These are phyloP conservation scores for Russula sp. DNA, from an alignment of 768 basidiomycete genomes.

Conservation along the genomic window DNA sequence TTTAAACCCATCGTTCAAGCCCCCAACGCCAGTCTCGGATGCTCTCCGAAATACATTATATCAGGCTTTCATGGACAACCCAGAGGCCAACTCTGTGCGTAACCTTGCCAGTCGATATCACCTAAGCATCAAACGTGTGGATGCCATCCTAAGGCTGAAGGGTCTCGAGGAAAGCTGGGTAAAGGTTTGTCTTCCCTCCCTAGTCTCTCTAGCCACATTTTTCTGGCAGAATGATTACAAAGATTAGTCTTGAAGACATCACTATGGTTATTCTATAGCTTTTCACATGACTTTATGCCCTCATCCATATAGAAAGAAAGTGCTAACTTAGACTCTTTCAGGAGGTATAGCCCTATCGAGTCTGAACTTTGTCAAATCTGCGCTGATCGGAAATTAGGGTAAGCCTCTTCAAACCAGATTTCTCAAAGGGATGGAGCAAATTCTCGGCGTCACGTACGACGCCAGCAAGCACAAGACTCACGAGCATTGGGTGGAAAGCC, in stretches of 20 bases:
- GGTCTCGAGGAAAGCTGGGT: constrained; percentile 63
- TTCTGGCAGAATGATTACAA: constrained; percentile 41
- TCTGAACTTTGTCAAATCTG: constrained; percentile 8
- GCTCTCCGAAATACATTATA: constrained; percentile 50
- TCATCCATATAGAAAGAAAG: neutral
- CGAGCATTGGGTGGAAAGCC: constrained; percentile 21
- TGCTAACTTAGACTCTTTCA: constrained; percentile 22
- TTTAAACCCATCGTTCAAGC: constrained; percentile 75
- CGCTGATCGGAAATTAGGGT: constrained; percentile 33
- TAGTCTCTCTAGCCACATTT: constrained; percentile 10
- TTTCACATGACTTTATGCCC: constrained; percentile 22
- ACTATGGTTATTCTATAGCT: constrained; percentile 55
- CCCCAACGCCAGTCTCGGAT: constrained; percentile 70
- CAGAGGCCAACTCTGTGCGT: constrained; percentile 47
- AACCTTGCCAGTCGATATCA: constrained; percentile 54
- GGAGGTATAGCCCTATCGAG: constrained; percentile 18
- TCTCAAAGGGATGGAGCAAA: constrained; percentile 68
- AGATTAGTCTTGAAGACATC: constrained; percentile 95
- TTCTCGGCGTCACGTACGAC: constrained; percentile 50
- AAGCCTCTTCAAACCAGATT: constrained; percentile 75
- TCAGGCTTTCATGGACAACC: constrained; percentile 50
- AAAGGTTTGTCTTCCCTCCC: constrained; percentile 45
- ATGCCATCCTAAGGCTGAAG: constrained; percentile 79
- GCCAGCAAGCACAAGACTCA: constrained; percentile 9
- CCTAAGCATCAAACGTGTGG: constrained; percentile 69